phyloP scores from a whole-genome alignment of 2,329 filamentous ascomycete genomes.

The Cytospora paraplurivora region DNA sequence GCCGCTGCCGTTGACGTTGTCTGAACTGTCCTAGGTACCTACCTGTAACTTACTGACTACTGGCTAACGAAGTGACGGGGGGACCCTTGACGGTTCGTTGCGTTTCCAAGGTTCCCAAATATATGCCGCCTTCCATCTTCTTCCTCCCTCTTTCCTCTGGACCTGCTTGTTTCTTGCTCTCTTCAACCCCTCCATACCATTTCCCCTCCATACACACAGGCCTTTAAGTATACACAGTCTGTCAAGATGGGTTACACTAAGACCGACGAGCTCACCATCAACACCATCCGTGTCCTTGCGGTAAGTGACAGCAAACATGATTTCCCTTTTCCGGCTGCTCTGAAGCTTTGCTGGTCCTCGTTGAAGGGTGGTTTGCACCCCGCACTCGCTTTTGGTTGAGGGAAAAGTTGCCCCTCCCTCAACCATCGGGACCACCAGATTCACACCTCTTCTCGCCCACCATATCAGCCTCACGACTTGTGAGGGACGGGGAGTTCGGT shows the following conservation, averaged over 20 bases:
- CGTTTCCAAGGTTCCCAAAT: too few relatives aligned
- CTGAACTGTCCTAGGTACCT: too few relatives aligned
- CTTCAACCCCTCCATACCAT: slow-evolving; percentile 23
- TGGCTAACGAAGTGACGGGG: not conserved
- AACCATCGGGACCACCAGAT: not conserved
- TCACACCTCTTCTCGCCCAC: not conserved
- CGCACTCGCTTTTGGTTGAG: not conserved
- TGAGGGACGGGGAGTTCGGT: not conserved
- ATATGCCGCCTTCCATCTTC: slow-evolving; percentile 8
- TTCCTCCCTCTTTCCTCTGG: slow-evolving; percentile 30
- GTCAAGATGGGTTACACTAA: slow-evolving; percentile 83
- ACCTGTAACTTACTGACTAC: too few relatives aligned
- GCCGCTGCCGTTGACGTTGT: too few relatives aligned
- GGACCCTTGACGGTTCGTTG: slow-evolving; percentile 1
- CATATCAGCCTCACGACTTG: not conserved
- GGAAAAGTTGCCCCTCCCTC: slow-evolving; percentile 4
- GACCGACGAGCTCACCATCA: slow-evolving; percentile 87
- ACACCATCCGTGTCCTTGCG: slow-evolving; percentile 95
- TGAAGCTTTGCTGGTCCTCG: not conserved
- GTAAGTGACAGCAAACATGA: slow-evolving; percentile 59
- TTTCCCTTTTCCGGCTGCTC: not conserved
- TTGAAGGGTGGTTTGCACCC: not conserved
- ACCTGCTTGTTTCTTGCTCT: slow-evolving; percentile 5
- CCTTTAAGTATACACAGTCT: slow-evolving; percentile 37
- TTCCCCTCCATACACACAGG: not conserved